phyloP scores from a whole-genome alignment of 768 basidiomycete genomes.

The Pulveroboletus ravenelii region DNA sequence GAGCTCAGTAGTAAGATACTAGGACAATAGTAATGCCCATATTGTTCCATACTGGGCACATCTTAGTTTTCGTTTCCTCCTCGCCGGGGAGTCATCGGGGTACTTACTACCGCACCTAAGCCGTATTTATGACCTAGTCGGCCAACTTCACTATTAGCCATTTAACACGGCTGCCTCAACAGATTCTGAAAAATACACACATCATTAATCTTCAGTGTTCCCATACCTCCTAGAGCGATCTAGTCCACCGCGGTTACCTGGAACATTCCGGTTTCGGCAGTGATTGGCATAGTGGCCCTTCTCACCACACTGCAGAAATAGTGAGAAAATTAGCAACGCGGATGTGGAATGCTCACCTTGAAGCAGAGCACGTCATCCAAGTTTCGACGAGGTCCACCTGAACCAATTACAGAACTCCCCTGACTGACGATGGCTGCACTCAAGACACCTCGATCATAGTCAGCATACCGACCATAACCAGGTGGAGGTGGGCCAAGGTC shows the following conservation, averaged over 20 bases:
- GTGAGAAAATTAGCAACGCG: constrained; percentile 1
- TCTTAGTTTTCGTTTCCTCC: too few species aligned
- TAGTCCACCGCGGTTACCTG: constrained; percentile 83
- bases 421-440: constrained; percentile 27
- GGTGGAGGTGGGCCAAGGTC: constrained; percentile 90
- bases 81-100: too few species aligned
- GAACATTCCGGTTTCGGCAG: constrained; percentile 86
- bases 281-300: constrained; percentile 95
- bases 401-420: constrained; percentile 26
- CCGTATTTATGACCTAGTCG: too few species aligned
- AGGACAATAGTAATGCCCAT: too few species aligned
- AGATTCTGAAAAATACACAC: too few species aligned
- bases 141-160: too few species aligned
- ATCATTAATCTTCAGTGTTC: constrained; percentile 25
- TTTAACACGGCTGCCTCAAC: too few species aligned
- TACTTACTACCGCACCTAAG: too few species aligned
- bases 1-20: too few species aligned
- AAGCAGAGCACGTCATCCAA: constrained; percentile 83
- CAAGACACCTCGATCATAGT: constrained; percentile 54
- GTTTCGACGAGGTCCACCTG: constrained; percentile 57
- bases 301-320: constrained; percentile 65
- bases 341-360: constrained; percentile 50
- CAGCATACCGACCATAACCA: constrained; percentile 81
- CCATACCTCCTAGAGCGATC: constrained; percentile 43
- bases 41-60: too few species aligned